Evolutionary conservation across 179 eudicot species (phyloP).

Genomic region (Heliamphora pulchella): DNA sequence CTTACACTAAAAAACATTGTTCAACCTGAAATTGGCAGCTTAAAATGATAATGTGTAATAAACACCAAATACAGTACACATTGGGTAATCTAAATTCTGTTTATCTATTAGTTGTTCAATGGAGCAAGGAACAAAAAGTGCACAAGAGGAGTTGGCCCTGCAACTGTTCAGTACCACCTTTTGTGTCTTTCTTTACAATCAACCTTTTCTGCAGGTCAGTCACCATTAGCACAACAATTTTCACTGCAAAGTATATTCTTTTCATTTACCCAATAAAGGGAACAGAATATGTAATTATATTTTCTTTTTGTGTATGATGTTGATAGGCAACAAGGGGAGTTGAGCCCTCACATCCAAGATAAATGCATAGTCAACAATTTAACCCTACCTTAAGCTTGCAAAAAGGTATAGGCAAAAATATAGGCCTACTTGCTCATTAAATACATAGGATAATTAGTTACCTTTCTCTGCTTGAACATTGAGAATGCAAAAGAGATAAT

Average conservation of each 20-base stretch:
- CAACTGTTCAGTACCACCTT: not conserved
- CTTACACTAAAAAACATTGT: not conserved
- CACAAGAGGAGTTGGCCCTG: not conserved
- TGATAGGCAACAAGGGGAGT: not conserved
- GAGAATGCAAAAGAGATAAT: conserved; percentile 94
- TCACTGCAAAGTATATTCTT: not conserved
- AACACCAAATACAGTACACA: not conserved
- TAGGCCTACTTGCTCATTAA: not conserved
- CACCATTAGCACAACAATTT: not conserved
- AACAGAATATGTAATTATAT: not conserved
- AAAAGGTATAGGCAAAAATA: not conserved
- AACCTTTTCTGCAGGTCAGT: not conserved
- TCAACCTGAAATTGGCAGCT: not conserved
- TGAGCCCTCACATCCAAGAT: not conserved
- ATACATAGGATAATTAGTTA: conserved; percentile 13
- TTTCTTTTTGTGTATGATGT: not conserved
- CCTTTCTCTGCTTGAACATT: conserved; percentile 98
- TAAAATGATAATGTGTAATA: not conserved
- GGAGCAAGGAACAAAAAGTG: not conserved
- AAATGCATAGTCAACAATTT: not conserved
- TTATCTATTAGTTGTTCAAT: not conserved
- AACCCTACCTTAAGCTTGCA: not conserved
- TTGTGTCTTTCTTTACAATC: not conserved
- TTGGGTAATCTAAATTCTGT: not conserved
- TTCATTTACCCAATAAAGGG: not conserved